Evolutionary conservation across 1,284 basidiomycete species (phyloP).

Genomic region (Hemileia vastatrix): DNA sequence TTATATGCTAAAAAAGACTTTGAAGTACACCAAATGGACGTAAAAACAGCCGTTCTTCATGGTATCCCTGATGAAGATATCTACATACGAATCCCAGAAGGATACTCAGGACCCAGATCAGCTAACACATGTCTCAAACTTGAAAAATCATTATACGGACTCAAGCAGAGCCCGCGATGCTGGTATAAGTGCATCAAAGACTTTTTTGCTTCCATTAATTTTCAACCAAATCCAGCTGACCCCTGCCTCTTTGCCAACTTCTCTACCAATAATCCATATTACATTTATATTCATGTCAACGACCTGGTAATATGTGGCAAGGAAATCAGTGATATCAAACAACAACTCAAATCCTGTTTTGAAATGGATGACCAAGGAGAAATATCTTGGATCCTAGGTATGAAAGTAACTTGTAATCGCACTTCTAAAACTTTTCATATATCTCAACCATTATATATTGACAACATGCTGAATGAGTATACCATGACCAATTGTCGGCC

Average conservation of each 20-base stretch:
- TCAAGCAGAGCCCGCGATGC: too few relatives aligned
- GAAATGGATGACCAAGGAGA: slow-evolving; percentile 10
- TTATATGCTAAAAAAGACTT: slow-evolving; percentile 43
- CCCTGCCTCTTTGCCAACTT: slow-evolving; percentile 5
- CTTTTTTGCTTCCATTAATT: too few relatives aligned
- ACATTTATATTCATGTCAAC: slow-evolving; percentile 5
- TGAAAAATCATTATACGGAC: too few relatives aligned
- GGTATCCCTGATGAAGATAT: slow-evolving; percentile 46
- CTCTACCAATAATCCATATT: not conserved
- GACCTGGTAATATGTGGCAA: slow-evolving; percentile 2
- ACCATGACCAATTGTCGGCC: not conserved
- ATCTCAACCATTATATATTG: not conserved
- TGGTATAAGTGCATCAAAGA: too few relatives aligned
- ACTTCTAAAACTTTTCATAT: not conserved
- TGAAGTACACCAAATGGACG: slow-evolving; percentile 47
- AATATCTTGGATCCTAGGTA: not conserved
- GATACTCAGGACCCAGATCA: not conserved
- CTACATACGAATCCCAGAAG: not conserved
- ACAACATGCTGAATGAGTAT: not conserved
- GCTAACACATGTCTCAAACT: not conserved
- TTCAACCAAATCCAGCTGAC: not conserved
- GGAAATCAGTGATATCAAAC: not conserved
- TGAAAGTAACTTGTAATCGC: too few relatives aligned
- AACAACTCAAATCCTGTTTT: not conserved
- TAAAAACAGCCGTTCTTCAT: slow-evolving; percentile 48